These are phyloP conservation scores for Rhynchospora pubera DNA, from an alignment of 176 grass and related monocot genomes.

Conservation along the genomic window DNA sequence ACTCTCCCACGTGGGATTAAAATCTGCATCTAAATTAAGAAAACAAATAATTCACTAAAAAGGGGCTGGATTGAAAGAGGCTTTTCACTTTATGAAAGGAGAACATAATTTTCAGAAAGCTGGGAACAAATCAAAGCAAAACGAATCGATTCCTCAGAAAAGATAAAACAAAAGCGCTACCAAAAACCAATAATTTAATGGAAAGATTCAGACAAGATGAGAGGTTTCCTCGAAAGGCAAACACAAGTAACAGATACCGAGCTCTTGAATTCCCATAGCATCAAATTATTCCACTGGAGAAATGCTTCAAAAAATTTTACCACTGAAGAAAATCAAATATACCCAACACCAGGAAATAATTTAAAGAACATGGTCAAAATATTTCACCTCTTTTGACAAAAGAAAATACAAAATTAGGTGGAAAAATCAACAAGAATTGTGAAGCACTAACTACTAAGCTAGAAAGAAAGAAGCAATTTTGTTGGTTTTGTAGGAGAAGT, in stretches of 20 bases:
- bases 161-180: not conserved
- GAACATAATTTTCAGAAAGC: not conserved
- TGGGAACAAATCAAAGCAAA: not conserved
- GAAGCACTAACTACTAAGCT: not conserved
- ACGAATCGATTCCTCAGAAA: conserved; percentile 2
- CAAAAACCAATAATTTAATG: not conserved
- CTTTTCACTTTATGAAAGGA: not conserved
- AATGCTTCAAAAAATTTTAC: not conserved
- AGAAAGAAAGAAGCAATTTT: not conserved
- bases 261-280: not conserved
- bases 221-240: not conserved
- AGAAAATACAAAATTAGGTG: not conserved
- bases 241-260: not conserved
- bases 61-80: not conserved
- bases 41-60: conserved; percentile 23
- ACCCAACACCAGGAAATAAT: not conserved
- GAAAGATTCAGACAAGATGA: conserved; percentile 6
- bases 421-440: not conserved
- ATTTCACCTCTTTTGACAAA: not conserved
- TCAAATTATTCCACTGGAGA: not conserved
- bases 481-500: not conserved
- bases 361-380: not conserved
- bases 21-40: conserved; percentile 56
- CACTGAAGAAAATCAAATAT: not conserved
- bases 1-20: conserved; percentile 69